Conservation (phyloP, 2,329 filamentous ascomycete genomes). For the Microdochium paspali region DNA sequence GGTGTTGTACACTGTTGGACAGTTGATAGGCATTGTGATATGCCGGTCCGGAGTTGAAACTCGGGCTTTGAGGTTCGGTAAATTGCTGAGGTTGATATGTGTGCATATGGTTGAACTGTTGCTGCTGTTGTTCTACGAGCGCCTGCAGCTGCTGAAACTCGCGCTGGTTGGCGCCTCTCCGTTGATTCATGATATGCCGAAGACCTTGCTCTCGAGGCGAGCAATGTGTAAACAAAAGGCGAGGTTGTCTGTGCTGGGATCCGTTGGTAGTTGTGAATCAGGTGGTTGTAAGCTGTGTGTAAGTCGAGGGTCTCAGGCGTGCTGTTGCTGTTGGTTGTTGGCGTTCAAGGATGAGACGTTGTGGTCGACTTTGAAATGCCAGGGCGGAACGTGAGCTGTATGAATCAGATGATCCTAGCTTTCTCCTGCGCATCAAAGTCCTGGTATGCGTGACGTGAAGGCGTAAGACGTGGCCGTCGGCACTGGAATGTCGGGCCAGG, state of each 20-base stretch:
- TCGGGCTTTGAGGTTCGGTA: not conserved
- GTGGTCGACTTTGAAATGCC: not conserved
- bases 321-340: too few relatives aligned
- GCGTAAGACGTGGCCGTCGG: not conserved
- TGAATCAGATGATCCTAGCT: not conserved
- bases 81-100: not conserved
- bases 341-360: not conserved
- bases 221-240: not conserved
- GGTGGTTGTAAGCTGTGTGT: not conserved
- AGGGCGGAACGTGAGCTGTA: not conserved
- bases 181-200: not conserved
- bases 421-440: too few relatives aligned
- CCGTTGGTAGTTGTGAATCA: not conserved
- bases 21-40: not conserved
- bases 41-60: not conserved
- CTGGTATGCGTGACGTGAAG: not conserved
- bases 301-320: not conserved
- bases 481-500: not conserved
- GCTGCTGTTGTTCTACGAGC: not conserved
- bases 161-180: not conserved
- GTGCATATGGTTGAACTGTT: not conserved
- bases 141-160: not conserved
- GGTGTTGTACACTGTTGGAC: not conserved
- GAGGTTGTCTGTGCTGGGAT: not conserved
- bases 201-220: not conserved